Percentiles rank a stretch among this genome's conserved stretches.
phyloP scores from a whole-genome alignment of 1,139 yeast genomes.

The Hanseniaspora gamundiae region DNA sequence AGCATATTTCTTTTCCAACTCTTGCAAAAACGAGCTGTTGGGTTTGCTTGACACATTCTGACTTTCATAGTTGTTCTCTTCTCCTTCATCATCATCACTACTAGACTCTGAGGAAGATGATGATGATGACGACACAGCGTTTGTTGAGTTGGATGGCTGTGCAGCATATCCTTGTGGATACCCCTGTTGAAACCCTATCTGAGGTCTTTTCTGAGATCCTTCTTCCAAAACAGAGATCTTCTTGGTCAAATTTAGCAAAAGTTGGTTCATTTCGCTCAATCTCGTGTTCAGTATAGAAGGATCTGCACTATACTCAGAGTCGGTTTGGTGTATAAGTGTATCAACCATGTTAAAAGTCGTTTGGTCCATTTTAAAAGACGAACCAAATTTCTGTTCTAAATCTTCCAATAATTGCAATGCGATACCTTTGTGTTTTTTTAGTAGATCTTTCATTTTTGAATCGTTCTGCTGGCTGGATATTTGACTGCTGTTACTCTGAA shows the following conservation, averaged over 20 bases:
- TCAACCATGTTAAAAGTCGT: conserved; percentile 8
- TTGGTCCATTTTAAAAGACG: conserved; percentile 31
- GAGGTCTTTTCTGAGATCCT: conserved; percentile 1
- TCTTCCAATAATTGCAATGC: conserved; percentile 60
- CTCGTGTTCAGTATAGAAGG: conserved; percentile 33
- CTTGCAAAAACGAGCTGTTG: conserved; percentile 18
- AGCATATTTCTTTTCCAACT: conserved; percentile 22
- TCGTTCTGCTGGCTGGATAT: conserved; percentile 51
- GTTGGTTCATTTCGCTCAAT: conserved; percentile 34
- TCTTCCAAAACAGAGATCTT: conserved; percentile 6
- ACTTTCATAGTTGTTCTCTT: conserved; percentile 6
- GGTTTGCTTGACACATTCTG: conserved; percentile 5
- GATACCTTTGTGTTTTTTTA: conserved; percentile 43
- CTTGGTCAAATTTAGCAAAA: conserved; percentile 17
- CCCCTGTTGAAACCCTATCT: no score
- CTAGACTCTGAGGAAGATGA: conserved; percentile 11
- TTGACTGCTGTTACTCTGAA: conserved; percentile 65
- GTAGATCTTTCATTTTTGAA: conserved; percentile 39
- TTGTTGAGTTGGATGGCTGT: no score
- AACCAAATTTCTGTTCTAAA: conserved; percentile 48
- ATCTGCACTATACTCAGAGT: conserved; percentile 24
- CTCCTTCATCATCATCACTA: conserved; percentile 8
- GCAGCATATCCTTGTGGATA: no score
- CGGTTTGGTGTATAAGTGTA: conserved; percentile 7
- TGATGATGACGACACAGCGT: no score